Percentiles rank a stretch among this genome's conserved stretches.
phyloP scores from a whole-genome alignment of 2,329 filamentous ascomycete species.

The Endothia cerciana region DNA sequence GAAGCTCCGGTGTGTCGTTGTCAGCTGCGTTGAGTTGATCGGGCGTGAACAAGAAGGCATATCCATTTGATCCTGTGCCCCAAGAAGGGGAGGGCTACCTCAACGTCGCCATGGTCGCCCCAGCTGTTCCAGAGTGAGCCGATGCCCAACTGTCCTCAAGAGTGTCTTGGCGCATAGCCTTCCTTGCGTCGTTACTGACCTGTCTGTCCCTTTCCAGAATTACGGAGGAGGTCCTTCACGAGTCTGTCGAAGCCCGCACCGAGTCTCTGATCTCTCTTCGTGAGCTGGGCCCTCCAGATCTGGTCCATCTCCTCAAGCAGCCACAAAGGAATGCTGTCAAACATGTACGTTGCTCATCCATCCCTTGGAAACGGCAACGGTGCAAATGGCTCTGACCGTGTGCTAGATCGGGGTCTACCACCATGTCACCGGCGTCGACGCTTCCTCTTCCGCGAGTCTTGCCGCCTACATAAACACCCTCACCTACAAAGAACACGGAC shows the following conservation, averaged over 20 bases:
- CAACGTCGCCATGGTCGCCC: slow-evolving; percentile 65
- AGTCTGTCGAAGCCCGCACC: slow-evolving; percentile 89
- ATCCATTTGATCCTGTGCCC: slow-evolving; percentile 18
- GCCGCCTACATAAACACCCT: slow-evolving; percentile 98
- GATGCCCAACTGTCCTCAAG: slow-evolving; percentile 16
- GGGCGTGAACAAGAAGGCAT: slow-evolving; percentile 19
- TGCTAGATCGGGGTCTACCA: slow-evolving; percentile 87
- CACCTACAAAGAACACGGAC: slow-evolving; percentile 85
- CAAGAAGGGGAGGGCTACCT: slow-evolving; percentile 20
- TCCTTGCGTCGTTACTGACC: slow-evolving; percentile 33
- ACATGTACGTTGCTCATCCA: slow-evolving; percentile 47
- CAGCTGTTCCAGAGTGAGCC: slow-evolving; percentile 75
- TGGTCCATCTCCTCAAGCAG: slow-evolving; percentile 91
- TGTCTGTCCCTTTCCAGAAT: slow-evolving; percentile 60
- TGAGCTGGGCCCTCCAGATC: slow-evolving; percentile 92
- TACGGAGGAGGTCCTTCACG: slow-evolving; percentile 89
- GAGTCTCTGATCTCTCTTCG: slow-evolving; percentile 84
- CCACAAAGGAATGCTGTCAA: slow-evolving; percentile 60
- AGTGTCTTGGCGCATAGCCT: slow-evolving; percentile 13
- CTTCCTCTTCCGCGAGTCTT: slow-evolving; percentile 93
- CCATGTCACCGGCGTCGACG: slow-evolving; percentile 96
- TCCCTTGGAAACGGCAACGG: neutral
- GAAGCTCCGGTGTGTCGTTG: slow-evolving; percentile 4
- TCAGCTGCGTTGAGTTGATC: slow-evolving; percentile 17
- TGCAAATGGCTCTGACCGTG: slow-evolving; percentile 28